phyloP scores from a whole-genome alignment of 768 basidiomycete genomes.

The Xerocomellus intermedius region DNA sequence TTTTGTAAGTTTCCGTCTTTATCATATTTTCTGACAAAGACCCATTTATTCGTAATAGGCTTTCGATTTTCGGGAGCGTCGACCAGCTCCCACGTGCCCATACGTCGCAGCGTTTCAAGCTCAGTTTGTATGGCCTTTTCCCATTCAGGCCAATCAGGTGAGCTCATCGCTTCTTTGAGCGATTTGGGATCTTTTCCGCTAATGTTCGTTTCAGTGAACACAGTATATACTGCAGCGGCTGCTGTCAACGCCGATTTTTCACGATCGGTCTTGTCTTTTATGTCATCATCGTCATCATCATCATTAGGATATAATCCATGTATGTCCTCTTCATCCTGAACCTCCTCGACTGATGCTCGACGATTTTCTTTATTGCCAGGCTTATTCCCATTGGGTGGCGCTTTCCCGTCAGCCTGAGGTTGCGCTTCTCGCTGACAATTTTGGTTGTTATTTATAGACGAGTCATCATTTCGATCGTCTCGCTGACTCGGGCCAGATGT shows the following conservation, averaged over 20 bases:
- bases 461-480: too few species aligned
- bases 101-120: neutral
- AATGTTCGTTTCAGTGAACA: neutral
- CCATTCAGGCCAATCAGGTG: neutral
- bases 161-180: neutral
- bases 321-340: neutral
- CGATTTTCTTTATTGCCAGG: neutral
- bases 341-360: neutral
- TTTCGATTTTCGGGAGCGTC: constrained; percentile 26
- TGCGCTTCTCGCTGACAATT: too few species aligned
- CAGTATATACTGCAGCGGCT: neutral
- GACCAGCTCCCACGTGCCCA: constrained; percentile 22
- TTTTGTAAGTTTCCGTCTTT: neutral
- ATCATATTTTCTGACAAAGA: constrained; percentile 10
- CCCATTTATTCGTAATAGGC: constrained; percentile 32
- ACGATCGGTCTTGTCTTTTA: neutral
- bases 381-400: too few species aligned
- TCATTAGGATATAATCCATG: neutral
- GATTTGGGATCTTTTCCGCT: neutral
- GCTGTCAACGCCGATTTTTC: neutral
- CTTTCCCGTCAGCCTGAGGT: too few species aligned
- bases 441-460: too few species aligned
- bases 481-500: too few species aligned
- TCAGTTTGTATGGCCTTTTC: neutral
- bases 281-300: neutral